Evolutionary conservation across 495 filamentous ascomycete species (phyloP).

Genomic region (Tuber borchii): DNA sequence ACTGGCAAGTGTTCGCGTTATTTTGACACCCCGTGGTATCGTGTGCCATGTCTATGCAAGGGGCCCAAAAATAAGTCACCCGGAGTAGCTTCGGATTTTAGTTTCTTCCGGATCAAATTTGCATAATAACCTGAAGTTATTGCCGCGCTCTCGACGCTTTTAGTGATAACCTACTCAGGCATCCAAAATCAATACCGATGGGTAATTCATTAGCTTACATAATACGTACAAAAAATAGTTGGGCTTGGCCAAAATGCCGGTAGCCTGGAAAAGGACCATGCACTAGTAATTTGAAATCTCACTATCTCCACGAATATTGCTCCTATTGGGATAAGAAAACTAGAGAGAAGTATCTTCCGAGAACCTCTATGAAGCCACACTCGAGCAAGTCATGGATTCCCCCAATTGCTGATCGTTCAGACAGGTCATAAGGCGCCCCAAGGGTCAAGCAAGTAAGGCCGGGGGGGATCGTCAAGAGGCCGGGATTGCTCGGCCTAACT

Average conservation of each 20-base stretch:
- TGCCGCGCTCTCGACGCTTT: not conserved
- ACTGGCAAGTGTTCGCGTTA: too few species aligned
- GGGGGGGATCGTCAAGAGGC: not conserved
- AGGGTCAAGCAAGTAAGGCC: not conserved
- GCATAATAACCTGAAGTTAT: not conserved
- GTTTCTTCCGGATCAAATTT: not conserved
- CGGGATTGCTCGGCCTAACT: not conserved
- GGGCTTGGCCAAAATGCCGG: too few species aligned
- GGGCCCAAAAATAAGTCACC: not conserved
- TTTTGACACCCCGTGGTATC: too few species aligned
- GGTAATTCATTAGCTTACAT: too few species aligned
- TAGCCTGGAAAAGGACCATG: too few species aligned
- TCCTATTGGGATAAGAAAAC: too few species aligned
- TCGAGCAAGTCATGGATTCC: not conserved
- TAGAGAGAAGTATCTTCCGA: too few species aligned
- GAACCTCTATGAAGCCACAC: too few species aligned
- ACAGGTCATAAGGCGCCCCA: not conserved
- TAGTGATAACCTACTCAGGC: not conserved
- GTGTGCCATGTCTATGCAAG: not conserved
- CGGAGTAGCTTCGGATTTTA: not conserved
- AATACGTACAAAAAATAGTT: too few species aligned
- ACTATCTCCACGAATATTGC: too few species aligned
- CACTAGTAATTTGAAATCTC: too few species aligned
- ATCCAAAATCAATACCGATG: too few species aligned
- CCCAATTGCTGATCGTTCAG: not conserved